phyloP scores from a whole-genome alignment of 2,329 filamentous ascomycete genomes.

The Colletotrichum siamense region DNA sequence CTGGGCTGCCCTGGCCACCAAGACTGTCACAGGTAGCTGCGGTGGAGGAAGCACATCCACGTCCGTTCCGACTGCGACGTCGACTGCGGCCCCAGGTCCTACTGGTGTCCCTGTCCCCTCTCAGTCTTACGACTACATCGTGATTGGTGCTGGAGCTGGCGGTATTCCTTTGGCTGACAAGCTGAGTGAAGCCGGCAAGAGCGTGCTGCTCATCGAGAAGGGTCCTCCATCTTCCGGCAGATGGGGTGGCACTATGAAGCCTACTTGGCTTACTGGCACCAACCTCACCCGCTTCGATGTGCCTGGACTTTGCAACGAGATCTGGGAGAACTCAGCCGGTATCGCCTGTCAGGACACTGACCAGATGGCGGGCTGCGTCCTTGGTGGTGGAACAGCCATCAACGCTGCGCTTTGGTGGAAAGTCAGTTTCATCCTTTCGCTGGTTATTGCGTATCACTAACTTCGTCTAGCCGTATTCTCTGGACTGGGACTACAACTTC shows the following conservation, averaged over 20 bases:
- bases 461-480: constrained; percentile 63
- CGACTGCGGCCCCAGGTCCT: constrained; percentile 25
- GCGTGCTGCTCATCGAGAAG: constrained; percentile 68
- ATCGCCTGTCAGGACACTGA: constrained; percentile 74
- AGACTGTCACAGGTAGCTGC: constrained; percentile 39
- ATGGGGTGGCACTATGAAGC: constrained; percentile 66
- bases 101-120: constrained; percentile 38
- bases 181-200: constrained; percentile 68
- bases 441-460: too few relatives aligned
- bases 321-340: constrained; percentile 67
- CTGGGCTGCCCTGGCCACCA: constrained; percentile 51
- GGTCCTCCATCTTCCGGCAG: constrained; percentile 67
- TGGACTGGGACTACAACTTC: constrained; percentile 77
- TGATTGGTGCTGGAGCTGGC: constrained; percentile 67
- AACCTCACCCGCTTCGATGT: constrained; percentile 75
- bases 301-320: constrained; percentile 74
- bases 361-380: constrained; percentile 74
- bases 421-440: constrained; percentile 41
- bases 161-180: constrained; percentile 67
- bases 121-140: constrained; percentile 64
- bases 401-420: constrained; percentile 75
- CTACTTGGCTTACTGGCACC: constrained; percentile 65
- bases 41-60: constrained; percentile 32
- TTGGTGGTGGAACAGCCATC: constrained; percentile 71
- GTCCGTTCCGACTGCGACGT: constrained; percentile 24